Percentiles rank a stretch among this genome's conserved stretches.
Evolutionary conservation across 176 grass and related monocot genomes (phyloP).

Genomic region (Musa troglodytarum): DNA sequence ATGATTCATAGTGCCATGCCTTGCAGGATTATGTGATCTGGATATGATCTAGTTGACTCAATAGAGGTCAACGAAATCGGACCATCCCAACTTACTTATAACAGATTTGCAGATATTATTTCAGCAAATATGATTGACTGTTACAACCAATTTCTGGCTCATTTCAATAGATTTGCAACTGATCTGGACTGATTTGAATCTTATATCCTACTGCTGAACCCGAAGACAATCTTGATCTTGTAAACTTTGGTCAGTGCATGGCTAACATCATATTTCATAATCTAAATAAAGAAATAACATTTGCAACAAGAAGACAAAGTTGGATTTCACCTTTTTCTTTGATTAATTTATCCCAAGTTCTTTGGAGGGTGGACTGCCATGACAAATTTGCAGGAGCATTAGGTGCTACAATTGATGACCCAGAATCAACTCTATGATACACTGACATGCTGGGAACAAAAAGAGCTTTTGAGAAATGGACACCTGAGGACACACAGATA

Average conservation of each 20-base stretch:
- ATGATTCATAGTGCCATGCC: too few species aligned
- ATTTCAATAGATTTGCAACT: not conserved
- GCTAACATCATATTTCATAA: not conserved
- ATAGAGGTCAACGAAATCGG: too few species aligned
- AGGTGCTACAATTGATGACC: slow-evolving; percentile 1
- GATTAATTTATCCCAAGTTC: slow-evolving; percentile 19
- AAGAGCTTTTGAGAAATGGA: slow-evolving; percentile 24
- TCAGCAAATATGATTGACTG: too few species aligned
- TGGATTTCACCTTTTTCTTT: slow-evolving; percentile 12
- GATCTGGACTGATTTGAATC: not conserved
- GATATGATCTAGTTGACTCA: too few species aligned
- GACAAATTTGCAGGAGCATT: slow-evolving; percentile 4
- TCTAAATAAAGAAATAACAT: not conserved
- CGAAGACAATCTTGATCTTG: not conserved
- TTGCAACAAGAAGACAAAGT: not conserved
- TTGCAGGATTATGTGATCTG: too few species aligned
- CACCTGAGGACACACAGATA: slow-evolving; percentile 2
- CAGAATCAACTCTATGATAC: slow-evolving; percentile 21
- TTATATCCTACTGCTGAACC: not conserved
- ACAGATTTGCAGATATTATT: too few species aligned
- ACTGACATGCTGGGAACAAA: slow-evolving; percentile 19
- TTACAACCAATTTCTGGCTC: not conserved
- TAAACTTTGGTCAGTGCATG: not conserved
- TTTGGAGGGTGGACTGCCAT: slow-evolving; percentile 17
- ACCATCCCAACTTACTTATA: too few species aligned